A percentile compares a stretch with the other conserved stretches of the same genome.
Evolutionary conservation across 257 asterid genomes (phyloP).

Genomic region (Rehmannia glutinosa): DNA sequence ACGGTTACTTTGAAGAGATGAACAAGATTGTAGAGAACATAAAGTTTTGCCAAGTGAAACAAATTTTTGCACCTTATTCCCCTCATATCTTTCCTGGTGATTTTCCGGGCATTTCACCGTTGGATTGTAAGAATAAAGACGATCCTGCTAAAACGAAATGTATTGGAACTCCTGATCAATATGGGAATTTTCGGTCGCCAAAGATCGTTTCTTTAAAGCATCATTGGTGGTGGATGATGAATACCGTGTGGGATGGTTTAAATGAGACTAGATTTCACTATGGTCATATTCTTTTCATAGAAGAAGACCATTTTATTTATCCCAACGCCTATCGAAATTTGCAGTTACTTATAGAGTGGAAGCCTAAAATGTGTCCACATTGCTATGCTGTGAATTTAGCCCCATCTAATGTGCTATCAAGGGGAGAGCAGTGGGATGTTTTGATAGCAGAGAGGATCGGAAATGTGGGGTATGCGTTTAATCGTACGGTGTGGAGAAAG

Average conservation of each 20-base stretch:
- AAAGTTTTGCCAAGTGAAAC: conserved; percentile 73
- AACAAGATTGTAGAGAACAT: conserved; percentile 51
- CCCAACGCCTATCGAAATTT: conserved; percentile 89
- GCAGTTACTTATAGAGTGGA: conserved; percentile 59
- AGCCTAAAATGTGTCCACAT: conserved; percentile 67
- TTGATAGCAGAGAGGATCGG: conserved; percentile 95
- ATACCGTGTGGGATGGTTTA: conserved; percentile 75
- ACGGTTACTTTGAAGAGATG: conserved; percentile 69
- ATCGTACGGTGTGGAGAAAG: conserved; percentile 80
- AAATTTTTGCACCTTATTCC: conserved; percentile 69
- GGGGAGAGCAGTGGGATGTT: conserved; percentile 70
- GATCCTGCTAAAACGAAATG: conserved; percentile 43
- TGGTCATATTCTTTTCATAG: conserved; percentile 69
- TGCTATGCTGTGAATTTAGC: conserved; percentile 95
- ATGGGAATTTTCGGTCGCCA: conserved; percentile 68
- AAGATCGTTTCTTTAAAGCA: conserved; percentile 76
- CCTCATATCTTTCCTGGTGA: conserved; percentile 51
- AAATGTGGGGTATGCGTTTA: conserved; percentile 88
- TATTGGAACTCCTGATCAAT: conserved; percentile 69
- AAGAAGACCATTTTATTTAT: conserved; percentile 89
- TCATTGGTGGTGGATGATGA: conserved; percentile 99
- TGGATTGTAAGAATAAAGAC: conserved; percentile 60
- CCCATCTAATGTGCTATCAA: conserved; percentile 81
- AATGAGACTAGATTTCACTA: conserved; percentile 42
- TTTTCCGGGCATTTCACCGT: conserved; percentile 54